Conservation (phyloP, 2,329 filamentous ascomycete species). For the Pestalotiopsis sp. region DNA sequence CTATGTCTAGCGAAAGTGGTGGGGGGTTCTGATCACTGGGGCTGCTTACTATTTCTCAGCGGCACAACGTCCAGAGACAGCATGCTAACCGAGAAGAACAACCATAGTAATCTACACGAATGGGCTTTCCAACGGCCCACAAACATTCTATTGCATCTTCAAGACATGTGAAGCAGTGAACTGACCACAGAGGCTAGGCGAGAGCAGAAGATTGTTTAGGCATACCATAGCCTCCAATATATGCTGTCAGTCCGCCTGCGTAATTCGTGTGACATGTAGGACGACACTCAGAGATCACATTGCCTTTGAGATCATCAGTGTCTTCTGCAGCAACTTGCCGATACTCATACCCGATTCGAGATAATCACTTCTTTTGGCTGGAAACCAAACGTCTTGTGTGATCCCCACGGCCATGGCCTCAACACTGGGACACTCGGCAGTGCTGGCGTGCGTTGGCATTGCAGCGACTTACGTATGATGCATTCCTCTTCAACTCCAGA, state of each 20-base stretch:
- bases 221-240: not conserved
- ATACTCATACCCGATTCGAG: not conserved
- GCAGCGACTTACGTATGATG: not conserved
- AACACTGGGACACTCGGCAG: not conserved
- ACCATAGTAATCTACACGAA: not conserved
- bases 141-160: not conserved
- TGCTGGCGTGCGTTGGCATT: not conserved
- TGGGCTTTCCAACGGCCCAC: not conserved
- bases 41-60: constrained; percentile 7
- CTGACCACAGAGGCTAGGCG: not conserved
- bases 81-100: not conserved
- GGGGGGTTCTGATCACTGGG: not conserved
- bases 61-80: not conserved
- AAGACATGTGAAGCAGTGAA: not conserved
- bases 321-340: not conserved
- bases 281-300: not conserved
- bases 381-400: not conserved
- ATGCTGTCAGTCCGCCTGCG: not conserved
- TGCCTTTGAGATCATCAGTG: not conserved
- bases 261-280: not conserved
- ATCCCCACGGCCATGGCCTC: not conserved
- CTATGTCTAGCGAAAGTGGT: not conserved
- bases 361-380: not conserved
- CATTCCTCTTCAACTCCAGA: not conserved
- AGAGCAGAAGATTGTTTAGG: not conserved